Evolutionary conservation across 441 rosid species (phyloP).

Genomic region (Arabidopsis hybrid): DNA sequence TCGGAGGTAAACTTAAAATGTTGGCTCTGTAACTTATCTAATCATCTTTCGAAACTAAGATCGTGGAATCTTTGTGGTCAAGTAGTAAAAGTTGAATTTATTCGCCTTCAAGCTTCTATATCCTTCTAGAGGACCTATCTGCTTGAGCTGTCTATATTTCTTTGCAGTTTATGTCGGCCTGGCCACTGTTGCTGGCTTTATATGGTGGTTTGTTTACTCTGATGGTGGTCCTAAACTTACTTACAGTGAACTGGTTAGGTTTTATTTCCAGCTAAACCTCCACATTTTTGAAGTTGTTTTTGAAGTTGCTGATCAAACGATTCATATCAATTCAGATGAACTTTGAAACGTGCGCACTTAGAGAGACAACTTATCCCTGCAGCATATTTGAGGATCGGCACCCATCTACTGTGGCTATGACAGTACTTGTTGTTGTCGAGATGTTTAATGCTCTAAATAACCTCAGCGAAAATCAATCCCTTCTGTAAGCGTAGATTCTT

Average conservation of each 20-base stretch:
- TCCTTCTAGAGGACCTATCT: conserved; percentile 11
- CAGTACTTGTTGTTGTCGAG: conserved; percentile 99
- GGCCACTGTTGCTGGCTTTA: conserved; percentile 97
- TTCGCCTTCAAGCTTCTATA: conserved; percentile 23
- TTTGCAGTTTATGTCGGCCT: conserved; percentile 96
- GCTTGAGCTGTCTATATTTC: conserved; percentile 25
- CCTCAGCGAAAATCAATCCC: conserved; percentile 98
- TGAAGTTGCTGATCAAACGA: conserved; percentile 13
- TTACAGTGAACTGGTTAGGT: conserved; percentile 84
- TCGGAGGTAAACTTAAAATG: conserved; percentile 75
- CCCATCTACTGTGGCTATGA: conserved; percentile 98
- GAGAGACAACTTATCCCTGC: conserved; percentile 91
- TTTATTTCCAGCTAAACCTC: conserved; percentile 25
- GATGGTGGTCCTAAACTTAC: conserved; percentile 90
- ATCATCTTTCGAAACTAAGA: conserved; percentile 14
- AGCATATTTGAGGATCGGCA: conserved; percentile 92
- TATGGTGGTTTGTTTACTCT: conserved; percentile 97
- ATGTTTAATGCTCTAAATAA: conserved; percentile 99
- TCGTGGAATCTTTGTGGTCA: conserved; percentile 3
- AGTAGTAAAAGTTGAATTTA: conserved; percentile 9
- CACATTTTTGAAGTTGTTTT: not conserved
- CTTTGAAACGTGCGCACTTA: conserved; percentile 86
- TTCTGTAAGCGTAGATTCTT: conserved; percentile 70
- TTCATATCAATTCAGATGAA: conserved; percentile 68
- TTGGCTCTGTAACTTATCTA: conserved; percentile 28